These are phyloP conservation scores for Curvularia sp. DNA, from an alignment of 2,329 filamentous ascomycete species.

Conservation along the genomic window DNA sequence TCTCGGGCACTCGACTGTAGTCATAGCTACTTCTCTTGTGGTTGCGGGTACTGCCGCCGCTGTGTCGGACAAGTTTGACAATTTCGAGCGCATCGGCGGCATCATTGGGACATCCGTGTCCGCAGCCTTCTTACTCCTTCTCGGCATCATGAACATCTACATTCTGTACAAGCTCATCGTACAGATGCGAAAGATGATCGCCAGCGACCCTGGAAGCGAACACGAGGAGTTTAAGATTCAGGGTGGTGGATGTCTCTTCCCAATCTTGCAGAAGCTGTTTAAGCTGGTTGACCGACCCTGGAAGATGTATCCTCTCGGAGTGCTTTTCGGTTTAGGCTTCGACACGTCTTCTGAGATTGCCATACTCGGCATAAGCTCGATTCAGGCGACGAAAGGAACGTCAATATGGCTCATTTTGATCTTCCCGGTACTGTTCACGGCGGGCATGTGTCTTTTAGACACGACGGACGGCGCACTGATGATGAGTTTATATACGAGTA, in stretches of 20 bases:
- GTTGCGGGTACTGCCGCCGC: slow-evolving; percentile 91
- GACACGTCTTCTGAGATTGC: slow-evolving; percentile 96
- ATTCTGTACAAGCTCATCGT: slow-evolving; percentile 80
- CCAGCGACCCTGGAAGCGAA: slow-evolving; percentile 55
- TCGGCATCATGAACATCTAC: slow-evolving; percentile 85
- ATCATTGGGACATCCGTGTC: slow-evolving; percentile 91
- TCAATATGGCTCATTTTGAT: slow-evolving; percentile 94
- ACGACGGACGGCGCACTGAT: slow-evolving; percentile 93
- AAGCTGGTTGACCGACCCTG: slow-evolving; percentile 75
- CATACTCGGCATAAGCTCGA: slow-evolving; percentile 84
- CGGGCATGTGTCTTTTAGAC: slow-evolving; percentile 94
- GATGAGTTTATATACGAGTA: slow-evolving; percentile 90
- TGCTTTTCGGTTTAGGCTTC: slow-evolving; percentile 88
- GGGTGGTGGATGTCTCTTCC: slow-evolving; percentile 77
- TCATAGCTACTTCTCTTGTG: slow-evolving; percentile 86
- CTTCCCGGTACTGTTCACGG: slow-evolving; percentile 89
- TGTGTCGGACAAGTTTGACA: slow-evolving; percentile 79
- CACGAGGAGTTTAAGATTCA: slow-evolving; percentile 71
- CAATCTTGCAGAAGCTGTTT: slow-evolving; percentile 77
- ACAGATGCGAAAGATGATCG: slow-evolving; percentile 70
- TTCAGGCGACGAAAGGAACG: slow-evolving; percentile 85
- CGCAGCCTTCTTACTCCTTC: slow-evolving; percentile 79
- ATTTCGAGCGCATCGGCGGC: slow-evolving; percentile 79
- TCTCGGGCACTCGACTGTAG: slow-evolving; percentile 91
- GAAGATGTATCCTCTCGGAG: slow-evolving; percentile 94